Conservation (phyloP, 495 filamentous ascomycete genomes). For the Pseudevernia furfuracea region DNA sequence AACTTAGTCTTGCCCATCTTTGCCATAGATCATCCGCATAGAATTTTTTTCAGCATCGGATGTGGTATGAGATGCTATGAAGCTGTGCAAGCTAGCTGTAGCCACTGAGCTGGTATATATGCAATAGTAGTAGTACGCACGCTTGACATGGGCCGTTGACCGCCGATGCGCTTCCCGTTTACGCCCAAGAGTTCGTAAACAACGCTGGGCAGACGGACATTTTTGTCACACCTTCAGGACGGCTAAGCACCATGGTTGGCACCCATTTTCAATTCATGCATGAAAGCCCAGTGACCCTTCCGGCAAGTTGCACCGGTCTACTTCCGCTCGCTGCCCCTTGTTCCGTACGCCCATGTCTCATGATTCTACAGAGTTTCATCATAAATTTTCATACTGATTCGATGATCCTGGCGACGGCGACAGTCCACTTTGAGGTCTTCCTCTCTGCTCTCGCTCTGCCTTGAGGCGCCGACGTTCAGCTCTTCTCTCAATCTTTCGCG, state of each 20-base stretch:
- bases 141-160: neutral
- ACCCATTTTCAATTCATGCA: neutral
- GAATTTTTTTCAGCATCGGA: neutral
- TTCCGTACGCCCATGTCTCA: neutral
- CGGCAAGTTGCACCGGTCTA: neutral
- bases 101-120: neutral
- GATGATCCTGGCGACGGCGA: neutral
- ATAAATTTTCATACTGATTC: neutral
- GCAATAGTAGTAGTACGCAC: neutral
- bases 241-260: neutral
- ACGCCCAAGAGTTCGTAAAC: neutral
- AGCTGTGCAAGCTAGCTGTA: neutral
- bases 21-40: neutral
- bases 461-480: slow-evolving; percentile 14
- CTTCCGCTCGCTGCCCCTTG: neutral
- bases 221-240: neutral
- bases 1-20: neutral
- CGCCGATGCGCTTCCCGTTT: too few species aligned
- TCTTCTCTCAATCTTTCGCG: slow-evolving; percentile 13
- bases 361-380: neutral
- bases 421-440: neutral
- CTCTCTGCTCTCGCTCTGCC: slow-evolving; percentile 14
- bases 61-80: neutral
- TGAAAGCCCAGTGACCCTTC: neutral
- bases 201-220: neutral